Evolutionary conservation across 2,329 filamentous ascomycete species (phyloP), one percentile per base, ranked within the genome.

Genomic region (Hymenotorrendiella dingleyae): DNA sequence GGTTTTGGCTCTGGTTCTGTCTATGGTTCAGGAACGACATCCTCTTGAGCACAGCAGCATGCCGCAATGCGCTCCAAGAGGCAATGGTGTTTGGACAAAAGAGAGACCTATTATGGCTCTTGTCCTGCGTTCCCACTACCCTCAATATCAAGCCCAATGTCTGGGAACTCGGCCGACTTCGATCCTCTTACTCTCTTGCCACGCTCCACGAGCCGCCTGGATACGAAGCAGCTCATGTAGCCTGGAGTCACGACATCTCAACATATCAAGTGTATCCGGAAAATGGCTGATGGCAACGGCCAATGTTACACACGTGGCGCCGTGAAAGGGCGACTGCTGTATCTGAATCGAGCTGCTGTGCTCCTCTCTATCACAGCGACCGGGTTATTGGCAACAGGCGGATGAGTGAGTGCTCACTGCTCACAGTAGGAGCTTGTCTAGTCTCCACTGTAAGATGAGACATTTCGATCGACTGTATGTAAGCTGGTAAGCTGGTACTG

Each of bases 261-360:
- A 36, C 20, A 26, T 36, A 21, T 22, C 26, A 9, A 29, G 24
- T n/a, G 17, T 29, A 36, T 21, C 26, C 33, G 39, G 17, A 17
- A 27, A 36, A 32, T 42, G 24, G 30, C 17, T 42, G 32, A 20
- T 29, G 22, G 7, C 29, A 44, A 44, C 36, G 29, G 42, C 24
- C 36, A 21, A 33, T 33, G 17, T 21, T 29, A 44, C 33, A 37
- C 28, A n/a, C 16, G 19, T 9, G 19, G 35, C 34, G 41, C 36
- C 14, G 41, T 39, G 36, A 30, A 44, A 44, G 42, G 42, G 16
- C 26, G 36, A 33, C 36, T 40, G 42, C 42, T 34, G 42, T 35
- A 44, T 44, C 42, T 34, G 21, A 28, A 33, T 44, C 40, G 12
- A 24, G 7, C 29, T 43, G 40, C 24, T 38, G 42, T 44, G 42